Evolutionary conservation across 1,139 yeast genomes (phyloP).

Genomic region (Nadsonia starkeyi-henricii): DNA sequence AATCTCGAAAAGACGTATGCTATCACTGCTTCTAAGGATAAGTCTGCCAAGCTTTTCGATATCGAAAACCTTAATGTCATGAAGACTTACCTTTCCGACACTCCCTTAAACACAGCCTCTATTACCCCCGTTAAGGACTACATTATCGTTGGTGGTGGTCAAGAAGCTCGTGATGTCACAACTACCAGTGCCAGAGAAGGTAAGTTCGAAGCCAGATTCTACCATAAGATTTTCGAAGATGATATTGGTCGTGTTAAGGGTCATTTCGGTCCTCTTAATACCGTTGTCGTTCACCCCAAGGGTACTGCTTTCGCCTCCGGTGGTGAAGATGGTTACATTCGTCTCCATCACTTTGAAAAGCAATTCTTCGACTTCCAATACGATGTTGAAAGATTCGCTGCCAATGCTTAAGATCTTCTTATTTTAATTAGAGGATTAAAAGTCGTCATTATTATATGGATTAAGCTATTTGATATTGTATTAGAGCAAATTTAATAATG

Average conservation of each 20-base stretch:
- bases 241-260: slow-evolving; percentile 96
- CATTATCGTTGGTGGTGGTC: slow-evolving; percentile 97
- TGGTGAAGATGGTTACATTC: slow-evolving; percentile 95
- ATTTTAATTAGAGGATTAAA: not conserved
- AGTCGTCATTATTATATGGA: slow-evolving; percentile 2
- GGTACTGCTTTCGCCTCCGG: slow-evolving; percentile 92
- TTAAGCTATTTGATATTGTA: no score
- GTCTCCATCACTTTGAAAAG: slow-evolving; percentile 88
- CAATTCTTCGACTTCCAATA: slow-evolving; percentile 83
- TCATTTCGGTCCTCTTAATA: slow-evolving; percentile 96
- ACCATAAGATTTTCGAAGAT: slow-evolving; percentile 88
- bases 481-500: no score
- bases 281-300: slow-evolving; percentile 86
- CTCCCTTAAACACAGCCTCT: slow-evolving; percentile 92
- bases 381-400: slow-evolving; percentile 55
- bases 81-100: slow-evolving; percentile 74
- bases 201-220: slow-evolving; percentile 91
- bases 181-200: slow-evolving; percentile 91
- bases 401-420: not conserved
- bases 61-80: slow-evolving; percentile 59
- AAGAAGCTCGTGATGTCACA: slow-evolving; percentile 95
- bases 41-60: slow-evolving; percentile 67
- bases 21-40: slow-evolving; percentile 87
- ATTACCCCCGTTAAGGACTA: slow-evolving; percentile 87
- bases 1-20: slow-evolving; percentile 79